phyloP scores from a whole-genome alignment of 345 rosid species.

The Arabis hirsuta region DNA sequence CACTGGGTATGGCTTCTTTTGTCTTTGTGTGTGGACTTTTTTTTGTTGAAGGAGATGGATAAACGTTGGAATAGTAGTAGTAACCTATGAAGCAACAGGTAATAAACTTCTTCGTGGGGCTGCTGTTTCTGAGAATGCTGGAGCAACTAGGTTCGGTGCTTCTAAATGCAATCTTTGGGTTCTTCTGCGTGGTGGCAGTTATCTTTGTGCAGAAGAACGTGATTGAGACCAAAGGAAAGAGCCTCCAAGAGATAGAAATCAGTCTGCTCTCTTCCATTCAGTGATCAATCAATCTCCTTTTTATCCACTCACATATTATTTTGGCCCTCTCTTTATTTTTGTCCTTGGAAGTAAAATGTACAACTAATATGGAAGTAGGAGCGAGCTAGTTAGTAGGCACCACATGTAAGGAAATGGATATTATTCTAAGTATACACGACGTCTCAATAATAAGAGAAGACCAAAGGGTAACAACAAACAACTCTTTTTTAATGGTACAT shows the following conservation, averaged over 20 bases:
- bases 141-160: slow-evolving; percentile 76
- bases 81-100: slow-evolving; percentile 53
- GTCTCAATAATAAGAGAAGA: slow-evolving; percentile 19
- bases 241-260: slow-evolving; percentile 87
- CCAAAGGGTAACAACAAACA: slow-evolving; percentile 2
- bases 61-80: slow-evolving; percentile 6
- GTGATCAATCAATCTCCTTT: neutral
- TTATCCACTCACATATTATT: neutral
- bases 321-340: neutral
- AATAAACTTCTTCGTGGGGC: slow-evolving; percentile 87
- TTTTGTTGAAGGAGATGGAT: neutral
- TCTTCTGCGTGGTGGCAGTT: slow-evolving; percentile 74
- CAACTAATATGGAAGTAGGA: slow-evolving; percentile 34
- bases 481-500: neutral
- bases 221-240: slow-evolving; percentile 88
- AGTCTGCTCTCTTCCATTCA: slow-evolving; percentile 36
- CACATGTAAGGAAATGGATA: slow-evolving; percentile 28
- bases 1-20: slow-evolving; percentile 73
- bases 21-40: neutral
- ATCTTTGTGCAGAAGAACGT: slow-evolving; percentile 75
- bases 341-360: slow-evolving; percentile 8
- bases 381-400: slow-evolving; percentile 23
- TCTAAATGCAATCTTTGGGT: slow-evolving; percentile 67
- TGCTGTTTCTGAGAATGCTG: slow-evolving; percentile 75
- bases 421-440: slow-evolving; percentile 13